Percentiles rank a stretch among this genome's conserved stretches.
Evolutionary conservation across 176 grass and related monocot genomes (phyloP).

Genomic region (Aechmea fasciata): DNA sequence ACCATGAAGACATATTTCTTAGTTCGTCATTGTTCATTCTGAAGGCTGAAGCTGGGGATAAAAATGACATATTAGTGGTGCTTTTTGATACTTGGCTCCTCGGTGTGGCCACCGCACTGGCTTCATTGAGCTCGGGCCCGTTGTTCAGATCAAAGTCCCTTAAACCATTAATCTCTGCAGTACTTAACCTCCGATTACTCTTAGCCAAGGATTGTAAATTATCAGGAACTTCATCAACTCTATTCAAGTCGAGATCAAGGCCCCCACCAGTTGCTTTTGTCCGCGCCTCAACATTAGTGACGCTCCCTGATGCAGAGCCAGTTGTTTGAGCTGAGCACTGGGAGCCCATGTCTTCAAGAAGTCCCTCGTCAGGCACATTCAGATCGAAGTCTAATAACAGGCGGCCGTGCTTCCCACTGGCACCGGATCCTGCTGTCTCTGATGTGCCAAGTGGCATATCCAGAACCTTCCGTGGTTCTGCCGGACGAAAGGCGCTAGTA

Average conservation of each 20-base stretch:
- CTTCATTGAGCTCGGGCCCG: constrained; percentile 55
- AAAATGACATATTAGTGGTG: constrained; percentile 41
- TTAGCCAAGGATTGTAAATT: constrained; percentile 35
- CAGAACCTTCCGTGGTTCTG: constrained; percentile 56
- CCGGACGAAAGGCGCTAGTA: constrained; percentile 84
- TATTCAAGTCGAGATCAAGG: constrained; percentile 73
- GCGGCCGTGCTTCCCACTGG: constrained; percentile 35
- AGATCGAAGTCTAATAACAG: constrained; percentile 58
- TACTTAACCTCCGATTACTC: constrained; percentile 34
- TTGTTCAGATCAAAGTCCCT: constrained; percentile 71
- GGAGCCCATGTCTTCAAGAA: constrained; percentile 47
- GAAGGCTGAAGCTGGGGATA: constrained; percentile 37
- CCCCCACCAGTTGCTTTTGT: constrained; percentile 23
- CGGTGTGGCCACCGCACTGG: constrained; percentile 34
- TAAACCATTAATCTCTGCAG: constrained; percentile 21
- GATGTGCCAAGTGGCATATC: constrained; percentile 28
- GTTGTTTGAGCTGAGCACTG: constrained; percentile 45
- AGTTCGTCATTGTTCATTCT: constrained; percentile 42
- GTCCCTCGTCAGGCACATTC: constrained; percentile 64
- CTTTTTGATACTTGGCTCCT: constrained; percentile 37
- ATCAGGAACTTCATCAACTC: constrained; percentile 44
- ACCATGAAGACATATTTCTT: constrained; percentile 55
- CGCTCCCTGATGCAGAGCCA: constrained; percentile 42
- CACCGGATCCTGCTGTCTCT: constrained; percentile 24
- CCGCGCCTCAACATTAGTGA: constrained; percentile 36